These are phyloP conservation scores for Trametes punicea DNA, from an alignment of 768 basidiomycete species.

Conservation along the genomic window DNA sequence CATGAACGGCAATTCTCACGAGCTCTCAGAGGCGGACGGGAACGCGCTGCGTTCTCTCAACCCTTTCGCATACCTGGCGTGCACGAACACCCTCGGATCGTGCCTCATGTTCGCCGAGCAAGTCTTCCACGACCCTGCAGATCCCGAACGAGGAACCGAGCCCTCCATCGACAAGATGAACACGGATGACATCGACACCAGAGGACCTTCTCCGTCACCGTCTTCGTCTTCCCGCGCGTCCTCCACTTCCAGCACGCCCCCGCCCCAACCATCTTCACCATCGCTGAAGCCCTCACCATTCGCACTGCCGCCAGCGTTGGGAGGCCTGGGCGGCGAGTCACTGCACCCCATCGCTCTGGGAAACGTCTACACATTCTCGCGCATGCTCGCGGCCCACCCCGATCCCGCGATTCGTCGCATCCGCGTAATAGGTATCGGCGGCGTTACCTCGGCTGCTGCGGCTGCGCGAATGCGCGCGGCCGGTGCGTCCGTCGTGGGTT, in stretches of 20 bases:
- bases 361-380: conserved; percentile 63
- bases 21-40: conserved; percentile 4
- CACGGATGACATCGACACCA: conserved; percentile 8
- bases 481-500: conserved; percentile 71
- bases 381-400: conserved; percentile 43
- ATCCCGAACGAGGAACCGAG: conserved; percentile 6
- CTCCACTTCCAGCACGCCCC: conserved; percentile 14
- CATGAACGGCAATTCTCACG: conserved; percentile 3
- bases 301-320: conserved; percentile 62
- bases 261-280: conserved; percentile 10
- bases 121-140: conserved; percentile 25
- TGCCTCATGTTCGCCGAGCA: conserved; percentile 62
- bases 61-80: conserved; percentile 71
- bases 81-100: conserved; percentile 79
- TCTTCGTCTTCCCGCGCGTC: background rate
- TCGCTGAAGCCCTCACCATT: conserved; percentile 30
- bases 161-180: background rate
- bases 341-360: conserved; percentile 77
- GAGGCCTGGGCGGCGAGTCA: conserved; percentile 74
- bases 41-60: conserved; percentile 27
- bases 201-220: background rate
- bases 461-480: conserved; percentile 67
- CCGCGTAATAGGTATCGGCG: conserved; percentile 77
- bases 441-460: conserved; percentile 61
- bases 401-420: conserved; percentile 46